Percentiles rank a stretch among this genome's conserved stretches.
Evolutionary conservation across 176 grass and related monocot genomes (phyloP).

Genomic region (Juncus effusus): DNA sequence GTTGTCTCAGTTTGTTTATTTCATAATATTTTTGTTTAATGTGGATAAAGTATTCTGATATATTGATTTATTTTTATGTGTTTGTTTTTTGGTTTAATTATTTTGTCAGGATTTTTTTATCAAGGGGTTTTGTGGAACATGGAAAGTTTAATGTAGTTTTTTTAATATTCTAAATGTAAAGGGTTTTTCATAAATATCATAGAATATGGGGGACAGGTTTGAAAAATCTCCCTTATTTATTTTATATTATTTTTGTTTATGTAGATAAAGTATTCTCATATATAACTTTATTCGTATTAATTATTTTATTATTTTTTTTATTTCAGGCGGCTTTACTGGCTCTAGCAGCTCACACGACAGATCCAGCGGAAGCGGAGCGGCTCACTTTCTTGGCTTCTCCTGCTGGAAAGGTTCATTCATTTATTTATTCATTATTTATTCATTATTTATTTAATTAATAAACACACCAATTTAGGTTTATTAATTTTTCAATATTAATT

Average conservation of each 20-base stretch:
- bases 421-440: slow-evolving; percentile 24
- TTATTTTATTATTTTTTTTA: slow-evolving; percentile 3
- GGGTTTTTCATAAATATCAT: not conserved
- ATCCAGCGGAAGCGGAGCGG: slow-evolving; percentile 56
- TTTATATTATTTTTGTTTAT: slow-evolving; percentile 5
- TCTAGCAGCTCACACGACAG: slow-evolving; percentile 73
- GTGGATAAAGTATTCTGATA: not conserved
- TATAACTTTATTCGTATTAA: slow-evolving; percentile 22
- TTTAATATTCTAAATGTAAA: not conserved
- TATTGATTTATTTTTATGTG: too few relatives aligned
- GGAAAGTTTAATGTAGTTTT: too few relatives aligned
- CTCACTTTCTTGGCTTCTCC: slow-evolving; percentile 77
- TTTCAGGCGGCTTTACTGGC: slow-evolving; percentile 73
- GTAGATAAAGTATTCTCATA: not conserved
- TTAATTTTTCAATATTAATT: slow-evolving; percentile 9
- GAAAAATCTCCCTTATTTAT: not conserved
- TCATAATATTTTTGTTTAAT: too few relatives aligned
- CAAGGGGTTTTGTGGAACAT: too few relatives aligned
- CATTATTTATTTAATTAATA: too few relatives aligned
- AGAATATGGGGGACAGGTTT: not conserved
- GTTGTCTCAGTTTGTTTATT: too few relatives aligned
- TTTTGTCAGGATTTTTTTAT: too few relatives aligned
- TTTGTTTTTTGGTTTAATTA: too few relatives aligned
- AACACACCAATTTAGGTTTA: slow-evolving; percentile 2
- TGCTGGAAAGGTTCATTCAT: slow-evolving; percentile 72